A percentile compares a stretch with the other conserved stretches of the same genome.
These are phyloP conservation scores for Chernovozyma aurita DNA, from an alignment of 1,139 yeast species.

Conservation along the genomic window DNA sequence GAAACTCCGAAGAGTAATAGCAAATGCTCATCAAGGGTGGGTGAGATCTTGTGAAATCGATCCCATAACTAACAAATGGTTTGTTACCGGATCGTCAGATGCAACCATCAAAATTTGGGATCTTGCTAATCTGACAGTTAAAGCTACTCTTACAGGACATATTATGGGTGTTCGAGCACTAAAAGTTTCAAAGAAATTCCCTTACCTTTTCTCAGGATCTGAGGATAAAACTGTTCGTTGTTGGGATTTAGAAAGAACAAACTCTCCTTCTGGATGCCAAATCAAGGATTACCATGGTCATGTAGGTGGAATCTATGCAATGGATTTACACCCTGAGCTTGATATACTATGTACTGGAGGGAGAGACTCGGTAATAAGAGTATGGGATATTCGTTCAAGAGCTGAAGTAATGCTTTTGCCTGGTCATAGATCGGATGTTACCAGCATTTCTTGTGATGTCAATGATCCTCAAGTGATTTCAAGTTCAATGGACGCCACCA, in stretches of 20 bases:
- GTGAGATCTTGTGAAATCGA: constrained; percentile 77
- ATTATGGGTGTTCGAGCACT: constrained; percentile 83
- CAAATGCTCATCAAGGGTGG: constrained; percentile 91
- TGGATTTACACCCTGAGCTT: constrained; percentile 81
- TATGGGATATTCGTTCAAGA: constrained; percentile 91
- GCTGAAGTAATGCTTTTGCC: constrained; percentile 69
- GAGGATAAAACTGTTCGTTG: constrained; percentile 94
- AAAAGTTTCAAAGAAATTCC: constrained; percentile 68
- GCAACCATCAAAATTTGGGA: constrained; percentile 92
- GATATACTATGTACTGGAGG: constrained; percentile 90
- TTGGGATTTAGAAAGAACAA: constrained; percentile 91
- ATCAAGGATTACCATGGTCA: constrained; percentile 93
- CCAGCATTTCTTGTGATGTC: constrained; percentile 60
- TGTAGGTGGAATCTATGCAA: constrained; percentile 79
- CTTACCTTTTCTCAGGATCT: constrained; percentile 87
- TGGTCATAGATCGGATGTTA: constrained; percentile 79
- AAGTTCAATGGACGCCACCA: constrained; percentile 80
- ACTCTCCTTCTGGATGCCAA: constrained; percentile 47
- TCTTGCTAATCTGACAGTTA: constrained; percentile 64
- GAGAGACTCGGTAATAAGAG: constrained; percentile 77
- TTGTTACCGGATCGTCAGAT: constrained; percentile 88
- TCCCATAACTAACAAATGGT: constrained; percentile 80
- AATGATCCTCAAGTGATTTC: constrained; percentile 84
- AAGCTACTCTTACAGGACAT: constrained; percentile 83
- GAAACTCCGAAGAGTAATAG: constrained; percentile 68